Base-by-base conservation (phyloP, 768 basidiomycete genomes). In the Mycena haematopus region DNA sequence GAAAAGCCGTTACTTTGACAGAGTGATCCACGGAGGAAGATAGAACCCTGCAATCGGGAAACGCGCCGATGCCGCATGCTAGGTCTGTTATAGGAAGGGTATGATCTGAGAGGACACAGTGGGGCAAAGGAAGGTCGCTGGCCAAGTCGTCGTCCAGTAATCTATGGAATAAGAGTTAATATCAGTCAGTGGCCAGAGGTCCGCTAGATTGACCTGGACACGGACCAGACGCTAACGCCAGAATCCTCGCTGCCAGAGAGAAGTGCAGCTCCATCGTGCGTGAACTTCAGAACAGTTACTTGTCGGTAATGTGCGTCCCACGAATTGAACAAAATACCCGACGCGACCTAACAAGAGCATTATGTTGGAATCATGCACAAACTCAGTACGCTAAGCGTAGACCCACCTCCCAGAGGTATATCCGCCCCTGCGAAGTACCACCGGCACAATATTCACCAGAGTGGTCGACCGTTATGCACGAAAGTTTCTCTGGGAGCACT, bases 261-360 rank as follows among this genome's bases (percentile, higher is more conserved):
- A 47, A 99, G 79, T 6, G 89, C 86, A 47, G 83, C 84, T 35
- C 92, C 91, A 70, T 97, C 95, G 21, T 81, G 80, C 10, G 93
- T 91, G 73, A 98, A 99, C 45, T 84, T 86, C 2, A 99, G 76
- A 10, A 90, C 88, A 63, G 86, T 91, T 55, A 98, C 84, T 72
- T 88, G 83, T 60, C 96, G 91, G 77, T 99, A 99, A 75, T 99
- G 96, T 19, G 96, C 96, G 63, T 98, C 96, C 87, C 95, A 95
- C 0, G 92, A 85, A 68, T 90, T 87, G 79, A 88, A 94, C 49
- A 98, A 79, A 56, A 96, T 88, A n/a, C 96, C 96, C n/a, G 96
- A 97, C 11, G 91, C 82, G 67, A 94, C 81, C 95, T 97, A 54
- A 17, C 51, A 31, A 44, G 42, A 24, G n/a, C 67, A n/a, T n/a